phyloP scores from a whole-genome alignment of 495 filamentous ascomycete species.

The Podospora comata region DNA sequence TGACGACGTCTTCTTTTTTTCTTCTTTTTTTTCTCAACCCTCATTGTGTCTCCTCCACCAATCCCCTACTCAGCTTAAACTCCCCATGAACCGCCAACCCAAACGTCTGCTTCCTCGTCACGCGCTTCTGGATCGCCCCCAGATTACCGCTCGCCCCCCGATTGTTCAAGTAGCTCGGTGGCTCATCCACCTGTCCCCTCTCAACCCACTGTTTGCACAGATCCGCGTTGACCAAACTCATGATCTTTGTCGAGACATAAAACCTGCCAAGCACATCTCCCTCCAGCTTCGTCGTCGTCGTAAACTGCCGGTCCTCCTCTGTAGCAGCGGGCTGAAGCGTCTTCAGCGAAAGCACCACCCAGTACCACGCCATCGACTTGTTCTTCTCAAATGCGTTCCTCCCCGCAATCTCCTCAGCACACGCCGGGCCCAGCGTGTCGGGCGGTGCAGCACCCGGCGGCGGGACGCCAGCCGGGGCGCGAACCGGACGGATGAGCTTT shows the following conservation, averaged over 20 bases:
- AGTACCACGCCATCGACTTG: slow-evolving; percentile 30
- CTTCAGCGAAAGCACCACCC: slow-evolving; percentile 25
- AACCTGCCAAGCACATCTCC: slow-evolving; percentile 39
- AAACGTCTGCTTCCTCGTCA: slow-evolving; percentile 19
- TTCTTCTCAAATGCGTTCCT: slow-evolving; percentile 34
- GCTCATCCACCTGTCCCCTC: slow-evolving; percentile 29
- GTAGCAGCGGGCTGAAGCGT: slow-evolving; percentile 17
- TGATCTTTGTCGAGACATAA: slow-evolving; percentile 41
- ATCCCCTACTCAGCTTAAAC: slow-evolving; percentile 25
- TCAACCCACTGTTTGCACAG: slow-evolving; percentile 26
- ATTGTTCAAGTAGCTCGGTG: slow-evolving; percentile 42
- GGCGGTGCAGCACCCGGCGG: slow-evolving; percentile 11
- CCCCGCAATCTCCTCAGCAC: slow-evolving; percentile 36
- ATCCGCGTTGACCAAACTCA: slow-evolving; percentile 31
- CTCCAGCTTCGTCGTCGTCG: slow-evolving; percentile 17
- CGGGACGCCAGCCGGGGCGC: slow-evolving; percentile 15
- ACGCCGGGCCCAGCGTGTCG: slow-evolving; percentile 32
- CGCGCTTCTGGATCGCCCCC: slow-evolving; percentile 8
- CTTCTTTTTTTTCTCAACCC: no score
- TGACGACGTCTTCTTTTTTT: no score
- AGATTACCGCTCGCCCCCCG: slow-evolving; percentile 32
- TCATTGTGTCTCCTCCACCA: slow-evolving; percentile 25
- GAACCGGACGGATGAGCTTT: slow-evolving; percentile 27
- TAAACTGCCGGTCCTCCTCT: not conserved
- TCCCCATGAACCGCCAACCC: slow-evolving; percentile 21